phyloP scores from a whole-genome alignment of 257 asterid species.

The Solanum lignicaule region DNA sequence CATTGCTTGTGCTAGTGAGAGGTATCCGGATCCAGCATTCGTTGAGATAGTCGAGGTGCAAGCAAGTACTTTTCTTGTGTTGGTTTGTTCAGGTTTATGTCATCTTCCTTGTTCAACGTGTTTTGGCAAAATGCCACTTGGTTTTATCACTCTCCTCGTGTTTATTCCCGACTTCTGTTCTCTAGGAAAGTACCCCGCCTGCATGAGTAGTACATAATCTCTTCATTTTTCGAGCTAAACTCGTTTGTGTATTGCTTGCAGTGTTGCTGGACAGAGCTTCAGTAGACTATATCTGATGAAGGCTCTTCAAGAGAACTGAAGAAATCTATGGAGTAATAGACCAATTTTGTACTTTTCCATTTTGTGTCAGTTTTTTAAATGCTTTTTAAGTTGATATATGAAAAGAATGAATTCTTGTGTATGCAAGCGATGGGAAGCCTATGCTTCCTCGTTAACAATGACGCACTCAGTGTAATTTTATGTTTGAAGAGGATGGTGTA shows the following conservation, averaged over 20 bases:
- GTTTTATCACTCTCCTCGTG: background rate
- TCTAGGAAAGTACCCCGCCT: background rate
- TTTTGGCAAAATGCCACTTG: background rate
- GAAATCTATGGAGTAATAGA: background rate
- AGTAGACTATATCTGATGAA: constrained; percentile 72
- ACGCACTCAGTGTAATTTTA: background rate
- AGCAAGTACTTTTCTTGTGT: background rate
- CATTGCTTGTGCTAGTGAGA: background rate
- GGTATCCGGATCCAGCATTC: background rate
- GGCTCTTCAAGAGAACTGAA: constrained; percentile 59
- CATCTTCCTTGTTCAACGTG: background rate
- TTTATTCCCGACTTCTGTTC: background rate
- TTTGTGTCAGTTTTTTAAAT: background rate
- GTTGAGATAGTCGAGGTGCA: background rate
- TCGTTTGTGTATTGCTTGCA: constrained; percentile 12
- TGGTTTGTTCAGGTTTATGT: background rate
- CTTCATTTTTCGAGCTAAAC: background rate
- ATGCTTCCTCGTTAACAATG: background rate
- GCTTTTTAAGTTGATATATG: background rate
- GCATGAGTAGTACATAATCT: background rate
- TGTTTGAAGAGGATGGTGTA: background rate
- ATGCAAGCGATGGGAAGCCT: background rate
- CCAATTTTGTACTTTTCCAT: background rate
- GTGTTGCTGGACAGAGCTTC: constrained; percentile 92
- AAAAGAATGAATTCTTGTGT: background rate